Evolutionary conservation across 2,329 filamentous ascomycete species (phyloP).

Genomic region (Bipolaris zeicola): DNA sequence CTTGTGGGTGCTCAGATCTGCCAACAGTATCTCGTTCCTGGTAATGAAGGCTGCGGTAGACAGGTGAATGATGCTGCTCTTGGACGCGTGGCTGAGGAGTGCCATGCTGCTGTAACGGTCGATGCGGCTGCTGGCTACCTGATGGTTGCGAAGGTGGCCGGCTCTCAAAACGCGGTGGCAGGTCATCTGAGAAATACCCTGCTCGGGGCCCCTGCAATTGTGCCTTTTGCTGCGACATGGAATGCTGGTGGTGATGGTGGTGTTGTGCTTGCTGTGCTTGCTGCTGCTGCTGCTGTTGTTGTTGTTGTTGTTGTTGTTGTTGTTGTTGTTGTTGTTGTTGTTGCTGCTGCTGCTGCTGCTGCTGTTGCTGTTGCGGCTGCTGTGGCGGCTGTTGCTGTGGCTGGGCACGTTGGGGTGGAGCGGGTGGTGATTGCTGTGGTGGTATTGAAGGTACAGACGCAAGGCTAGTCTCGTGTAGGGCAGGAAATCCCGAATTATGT

Average conservation of each 20-base stretch:
- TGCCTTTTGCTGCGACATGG: constrained; percentile 36
- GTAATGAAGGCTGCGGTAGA: constrained; percentile 32
- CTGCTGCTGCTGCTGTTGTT: constrained; percentile 27
- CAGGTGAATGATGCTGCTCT: constrained; percentile 35
- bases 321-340: constrained; percentile 31
- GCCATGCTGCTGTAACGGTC: constrained; percentile 36
- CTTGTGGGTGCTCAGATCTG: constrained; percentile 38
- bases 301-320: constrained; percentile 32
- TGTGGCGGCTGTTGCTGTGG: constrained; percentile 18
- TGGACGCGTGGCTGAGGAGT: constrained; percentile 33
- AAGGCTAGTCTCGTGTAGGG: constrained; percentile 36
- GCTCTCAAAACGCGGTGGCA: constrained; percentile 34
- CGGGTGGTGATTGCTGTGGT: constrained; percentile 41
- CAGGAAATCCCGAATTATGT: constrained; percentile 26
- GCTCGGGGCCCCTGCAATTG: constrained; percentile 39
- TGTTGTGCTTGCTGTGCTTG: neutral
- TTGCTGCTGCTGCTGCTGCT: constrained; percentile 27
- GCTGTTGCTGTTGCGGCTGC: constrained; percentile 27
- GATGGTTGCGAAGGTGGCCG: constrained; percentile 39
- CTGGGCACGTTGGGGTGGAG: constrained; percentile 28
- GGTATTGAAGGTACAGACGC: constrained; percentile 35
- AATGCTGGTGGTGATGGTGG: constrained; percentile 31
- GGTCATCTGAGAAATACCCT: constrained; percentile 47
- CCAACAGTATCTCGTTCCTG: constrained; percentile 35
- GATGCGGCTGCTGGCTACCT: constrained; percentile 24